Percentiles rank a stretch among this genome's conserved stretches.
These are phyloP conservation scores for Botrytis galanthina DNA, from an alignment of 2,329 filamentous ascomycete species.

Conservation along the genomic window DNA sequence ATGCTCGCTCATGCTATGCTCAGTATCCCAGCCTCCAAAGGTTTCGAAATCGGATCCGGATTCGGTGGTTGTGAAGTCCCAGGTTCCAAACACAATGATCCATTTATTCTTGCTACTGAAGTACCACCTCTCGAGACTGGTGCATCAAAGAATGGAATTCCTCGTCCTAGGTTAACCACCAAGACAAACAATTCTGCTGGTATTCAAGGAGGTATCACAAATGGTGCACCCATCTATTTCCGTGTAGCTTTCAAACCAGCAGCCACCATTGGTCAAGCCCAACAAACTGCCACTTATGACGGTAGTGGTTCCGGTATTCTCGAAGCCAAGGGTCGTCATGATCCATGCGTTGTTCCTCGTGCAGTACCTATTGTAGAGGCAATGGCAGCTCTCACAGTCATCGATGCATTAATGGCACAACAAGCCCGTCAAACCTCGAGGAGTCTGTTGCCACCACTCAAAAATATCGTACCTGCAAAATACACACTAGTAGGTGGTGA, in stretches of 20 bases:
- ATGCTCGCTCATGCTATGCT: constrained; percentile 91
- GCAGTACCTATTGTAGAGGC: constrained; percentile 87
- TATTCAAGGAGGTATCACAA: constrained; percentile 92
- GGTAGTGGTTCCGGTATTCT: constrained; percentile 68
- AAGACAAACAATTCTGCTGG: constrained; percentile 95
- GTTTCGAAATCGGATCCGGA: constrained; percentile 91
- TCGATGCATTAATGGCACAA: constrained; percentile 85
- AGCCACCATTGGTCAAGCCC: constrained; percentile 87
- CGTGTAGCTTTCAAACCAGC: constrained; percentile 91
- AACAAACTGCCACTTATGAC: constrained; percentile 78
- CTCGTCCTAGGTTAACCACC: constrained; percentile 67
- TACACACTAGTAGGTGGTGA: constrained; percentile 27
- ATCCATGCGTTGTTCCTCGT: constrained; percentile 80
- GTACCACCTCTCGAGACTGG: constrained; percentile 46
- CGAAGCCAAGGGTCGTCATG: constrained; percentile 89
- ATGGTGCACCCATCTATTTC: constrained; percentile 93
- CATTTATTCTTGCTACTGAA: constrained; percentile 61
- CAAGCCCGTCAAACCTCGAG: constrained; percentile 55
- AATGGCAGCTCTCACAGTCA: constrained; percentile 84
- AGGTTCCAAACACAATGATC: constrained; percentile 89
- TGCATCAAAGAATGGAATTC: constrained; percentile 45
- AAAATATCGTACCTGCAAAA: constrained; percentile 28
- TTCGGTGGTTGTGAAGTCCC: constrained; percentile 84
- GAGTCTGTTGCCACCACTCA: constrained; percentile 46
- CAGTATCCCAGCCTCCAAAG: constrained; percentile 91